Evolutionary conservation across 306 rosid species (phyloP).

Genomic region (Quercus mongolica): DNA sequence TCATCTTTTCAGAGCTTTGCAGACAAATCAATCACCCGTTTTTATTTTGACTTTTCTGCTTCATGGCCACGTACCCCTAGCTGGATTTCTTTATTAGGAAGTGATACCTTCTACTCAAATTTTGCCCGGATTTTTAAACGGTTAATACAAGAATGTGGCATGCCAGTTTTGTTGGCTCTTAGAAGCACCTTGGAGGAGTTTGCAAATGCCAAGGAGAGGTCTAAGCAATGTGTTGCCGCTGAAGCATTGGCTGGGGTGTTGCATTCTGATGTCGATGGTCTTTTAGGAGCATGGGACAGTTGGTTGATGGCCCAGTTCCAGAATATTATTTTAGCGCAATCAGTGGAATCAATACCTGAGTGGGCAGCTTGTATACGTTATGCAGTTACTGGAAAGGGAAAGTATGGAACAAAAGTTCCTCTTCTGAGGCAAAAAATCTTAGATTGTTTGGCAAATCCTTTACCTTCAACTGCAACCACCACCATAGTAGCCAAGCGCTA

Average conservation of each 20-base stretch:
- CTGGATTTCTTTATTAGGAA: constrained; percentile 84
- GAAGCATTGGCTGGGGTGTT: constrained; percentile 95
- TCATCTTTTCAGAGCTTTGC: constrained; percentile 92
- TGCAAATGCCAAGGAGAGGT: constrained; percentile 85
- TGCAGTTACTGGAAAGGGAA: constrained; percentile 98
- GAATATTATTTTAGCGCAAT: constrained; percentile 74
- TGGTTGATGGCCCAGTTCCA: constrained; percentile 89
- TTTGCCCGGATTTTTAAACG: constrained; percentile 96
- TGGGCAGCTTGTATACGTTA: constrained; percentile 97
- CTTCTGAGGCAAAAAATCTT: constrained; percentile 82
- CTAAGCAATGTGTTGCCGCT: constrained; percentile 99
- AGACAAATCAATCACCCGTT: constrained; percentile 91
- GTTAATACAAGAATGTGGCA: constrained; percentile 93
- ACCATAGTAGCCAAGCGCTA: constrained; percentile 86
- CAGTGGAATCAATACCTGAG: constrained; percentile 94
- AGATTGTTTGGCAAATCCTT: constrained; percentile 73
- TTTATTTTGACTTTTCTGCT: constrained; percentile 91
- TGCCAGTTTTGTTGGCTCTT: constrained; percentile 71
- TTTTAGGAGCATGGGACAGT: constrained; percentile 75
- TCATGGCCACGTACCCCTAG: constrained; percentile 99
- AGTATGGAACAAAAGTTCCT: constrained; percentile 84
- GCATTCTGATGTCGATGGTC: constrained; percentile 90
- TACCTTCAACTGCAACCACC: constrained; percentile 87
- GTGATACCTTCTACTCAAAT: constrained; percentile 82
- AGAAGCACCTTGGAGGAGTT: constrained; percentile 78